Percentiles rank a stretch among this genome's conserved stretches.
These are phyloP conservation scores for Xylaria telfairii DNA, from an alignment of 495 filamentous ascomycete species.

Conservation along the genomic window DNA sequence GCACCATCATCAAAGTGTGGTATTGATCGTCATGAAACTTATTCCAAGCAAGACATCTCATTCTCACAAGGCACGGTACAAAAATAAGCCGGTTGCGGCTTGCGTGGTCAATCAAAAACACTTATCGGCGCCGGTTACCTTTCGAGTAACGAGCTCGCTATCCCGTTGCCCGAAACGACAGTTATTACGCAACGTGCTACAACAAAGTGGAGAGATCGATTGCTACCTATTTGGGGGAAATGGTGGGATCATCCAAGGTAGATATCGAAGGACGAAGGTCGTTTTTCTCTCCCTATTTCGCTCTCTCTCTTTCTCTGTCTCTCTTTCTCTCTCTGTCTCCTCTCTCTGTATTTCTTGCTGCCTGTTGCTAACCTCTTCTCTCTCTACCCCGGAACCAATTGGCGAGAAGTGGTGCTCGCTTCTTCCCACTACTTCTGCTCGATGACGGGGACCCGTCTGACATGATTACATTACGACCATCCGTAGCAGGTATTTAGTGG, in stretches of 20 bases:
- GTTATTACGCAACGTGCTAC: background rate
- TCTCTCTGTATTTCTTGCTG: background rate
- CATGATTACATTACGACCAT: conserved; percentile 4
- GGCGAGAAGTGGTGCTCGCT: background rate
- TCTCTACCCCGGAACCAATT: background rate
- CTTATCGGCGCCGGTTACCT: background rate
- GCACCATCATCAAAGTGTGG: conserved; percentile 15
- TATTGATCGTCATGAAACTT: background rate
- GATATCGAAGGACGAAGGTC: background rate
- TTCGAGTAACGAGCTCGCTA: background rate
- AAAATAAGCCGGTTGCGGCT: background rate
- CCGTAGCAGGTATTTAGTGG: conserved; percentile 23
- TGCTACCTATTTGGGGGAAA: background rate
- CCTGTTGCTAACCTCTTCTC: background rate
- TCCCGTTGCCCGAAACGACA: background rate
- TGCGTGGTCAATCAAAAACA: background rate
- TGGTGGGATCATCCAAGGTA: background rate
- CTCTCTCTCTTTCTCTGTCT: background rate
- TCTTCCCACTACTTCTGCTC: background rate
- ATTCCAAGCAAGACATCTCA: background rate
- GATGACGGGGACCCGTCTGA: background rate
- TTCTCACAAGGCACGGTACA: background rate
- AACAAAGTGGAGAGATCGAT: background rate
- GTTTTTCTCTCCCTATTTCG: background rate
- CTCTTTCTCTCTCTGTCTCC: background rate